Conservation (phyloP, 2,329 filamentous ascomycete species). For the Neospermospora avenae region DNA sequence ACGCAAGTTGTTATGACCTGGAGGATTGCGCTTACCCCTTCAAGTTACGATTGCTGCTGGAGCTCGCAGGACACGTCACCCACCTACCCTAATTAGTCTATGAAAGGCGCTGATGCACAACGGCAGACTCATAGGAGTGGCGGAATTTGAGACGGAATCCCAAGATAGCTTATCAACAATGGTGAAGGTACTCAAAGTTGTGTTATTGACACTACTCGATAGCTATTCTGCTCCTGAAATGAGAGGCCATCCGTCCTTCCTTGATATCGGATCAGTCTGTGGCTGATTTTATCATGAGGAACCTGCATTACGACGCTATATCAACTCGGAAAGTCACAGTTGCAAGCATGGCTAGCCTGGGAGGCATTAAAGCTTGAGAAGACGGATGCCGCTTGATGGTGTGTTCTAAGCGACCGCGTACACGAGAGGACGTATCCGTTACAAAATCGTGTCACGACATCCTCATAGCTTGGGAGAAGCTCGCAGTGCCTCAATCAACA, state of each 20-base stretch:
- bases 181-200: too few relatives aligned
- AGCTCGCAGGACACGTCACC: background rate
- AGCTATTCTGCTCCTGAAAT: background rate
- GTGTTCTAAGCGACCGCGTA: background rate
- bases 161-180: background rate
- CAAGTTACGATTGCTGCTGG: background rate
- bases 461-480: background rate
- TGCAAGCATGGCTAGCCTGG: background rate
- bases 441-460: background rate
- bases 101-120: background rate
- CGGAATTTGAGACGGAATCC: background rate
- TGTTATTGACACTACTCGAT: background rate
- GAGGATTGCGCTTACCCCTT: background rate
- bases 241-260: background rate
- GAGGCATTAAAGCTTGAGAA: background rate
- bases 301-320: background rate
- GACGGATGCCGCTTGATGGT: background rate
- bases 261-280: background rate
- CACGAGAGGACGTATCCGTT: background rate
- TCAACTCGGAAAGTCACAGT: background rate
- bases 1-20: background rate
- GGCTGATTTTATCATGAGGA: background rate
- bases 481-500: background rate
- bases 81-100: background rate
- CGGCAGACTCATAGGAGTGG: background rate